Percentiles rank a stretch among this genome's conserved stretches.
These are phyloP conservation scores for Gossypium australe DNA, from an alignment of 345 rosid genomes.

Conservation along the genomic window DNA sequence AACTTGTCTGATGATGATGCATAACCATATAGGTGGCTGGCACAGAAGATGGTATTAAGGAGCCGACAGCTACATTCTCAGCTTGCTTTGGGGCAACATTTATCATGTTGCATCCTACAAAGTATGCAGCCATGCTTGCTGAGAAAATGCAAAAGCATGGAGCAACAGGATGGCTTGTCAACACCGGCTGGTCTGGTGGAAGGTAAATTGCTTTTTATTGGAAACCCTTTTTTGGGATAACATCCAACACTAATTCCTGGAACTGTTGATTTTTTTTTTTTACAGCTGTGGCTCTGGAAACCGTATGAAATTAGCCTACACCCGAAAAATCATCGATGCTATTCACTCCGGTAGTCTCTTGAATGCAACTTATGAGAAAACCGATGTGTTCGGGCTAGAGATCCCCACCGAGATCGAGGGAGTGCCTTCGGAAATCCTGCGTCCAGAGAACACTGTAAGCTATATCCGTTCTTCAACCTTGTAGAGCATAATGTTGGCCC, in stretches of 20 bases:
- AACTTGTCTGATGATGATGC: too few relatives aligned
- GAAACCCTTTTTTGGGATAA: background rate
- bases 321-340: conserved; percentile 88
- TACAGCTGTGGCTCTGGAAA: conserved; percentile 78
- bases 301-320: conserved; percentile 80
- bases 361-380: conserved; percentile 63
- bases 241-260: background rate
- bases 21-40: conserved; percentile 64
- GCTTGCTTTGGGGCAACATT: conserved; percentile 99
- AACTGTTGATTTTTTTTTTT: background rate
- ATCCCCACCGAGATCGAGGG: conserved; percentile 74
- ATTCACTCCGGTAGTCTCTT: conserved; percentile 77
- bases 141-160: conserved; percentile 96
- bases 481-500: background rate
- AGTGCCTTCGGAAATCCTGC: conserved; percentile 80
- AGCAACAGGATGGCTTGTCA: conserved; percentile 93
- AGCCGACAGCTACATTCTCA: conserved; percentile 87
- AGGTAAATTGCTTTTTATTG: conserved; percentile 37
- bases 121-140: conserved; percentile 93
- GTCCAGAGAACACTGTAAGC: conserved; percentile 74
- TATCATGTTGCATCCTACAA: conserved; percentile 94
- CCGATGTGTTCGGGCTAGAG: conserved; percentile 75
- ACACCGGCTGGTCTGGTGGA: conserved; percentile 99
- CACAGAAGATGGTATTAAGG: conserved; percentile 94
- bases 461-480: background rate